Percentiles rank a stretch among this genome's conserved stretches.
Evolutionary conservation across 169 alveolate species (phyloP).

Genomic region (Sarcocystis neurona): DNA sequence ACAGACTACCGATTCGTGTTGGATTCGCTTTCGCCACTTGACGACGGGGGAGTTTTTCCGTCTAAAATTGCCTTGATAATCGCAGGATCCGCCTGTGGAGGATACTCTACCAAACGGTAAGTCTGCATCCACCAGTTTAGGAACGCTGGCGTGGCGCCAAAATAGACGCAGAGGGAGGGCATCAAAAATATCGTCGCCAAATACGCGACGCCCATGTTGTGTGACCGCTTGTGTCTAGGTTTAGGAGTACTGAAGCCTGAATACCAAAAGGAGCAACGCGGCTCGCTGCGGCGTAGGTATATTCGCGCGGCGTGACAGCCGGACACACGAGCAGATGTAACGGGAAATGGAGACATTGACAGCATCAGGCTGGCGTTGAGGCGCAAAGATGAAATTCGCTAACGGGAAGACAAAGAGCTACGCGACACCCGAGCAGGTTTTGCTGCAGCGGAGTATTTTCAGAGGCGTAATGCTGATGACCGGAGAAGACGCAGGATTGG

Average conservation of each 20-base stretch:
- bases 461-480: no score
- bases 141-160: conserved; percentile 45
- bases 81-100: conserved; percentile 50
- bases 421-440: no score
- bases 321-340: neutral
- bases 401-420: no score
- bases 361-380: no score
- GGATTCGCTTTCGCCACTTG: neutral
- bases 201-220: neutral
- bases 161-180: conserved; percentile 44
- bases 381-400: no score
- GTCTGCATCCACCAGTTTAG: conserved; percentile 52
- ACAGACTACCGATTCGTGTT: conserved; percentile 24
- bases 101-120: conserved; percentile 33
- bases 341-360: neutral
- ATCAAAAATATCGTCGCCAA: conserved; percentile 4
- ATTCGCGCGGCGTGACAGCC: neutral
- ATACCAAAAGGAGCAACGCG: conserved; percentile 18
- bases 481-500: no score
- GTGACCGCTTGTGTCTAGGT: neutral
- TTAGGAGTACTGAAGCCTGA: conserved; percentile 27
- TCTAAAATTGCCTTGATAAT: conserved; percentile 16
- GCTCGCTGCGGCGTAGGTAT: neutral
- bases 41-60: conserved; percentile 35
- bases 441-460: no score